These are phyloP conservation scores for Flaveria floridana DNA, from an alignment of 140 eudicot species.

Conservation along the genomic window DNA sequence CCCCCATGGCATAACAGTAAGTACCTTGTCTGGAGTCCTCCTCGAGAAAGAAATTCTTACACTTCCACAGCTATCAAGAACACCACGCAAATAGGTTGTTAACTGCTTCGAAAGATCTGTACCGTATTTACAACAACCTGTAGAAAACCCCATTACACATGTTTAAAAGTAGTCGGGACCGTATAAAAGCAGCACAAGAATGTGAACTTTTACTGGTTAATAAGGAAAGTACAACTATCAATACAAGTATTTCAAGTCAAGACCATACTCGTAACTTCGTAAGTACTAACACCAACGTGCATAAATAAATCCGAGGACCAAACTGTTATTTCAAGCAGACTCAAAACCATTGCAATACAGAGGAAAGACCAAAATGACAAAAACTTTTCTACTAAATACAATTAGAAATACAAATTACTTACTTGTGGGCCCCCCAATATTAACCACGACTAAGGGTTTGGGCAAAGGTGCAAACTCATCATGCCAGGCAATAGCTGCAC, in stretches of 20 bases:
- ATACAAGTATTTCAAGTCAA: conserved; percentile 16
- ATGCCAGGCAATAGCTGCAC: conserved; percentile 89
- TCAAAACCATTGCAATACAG: background rate
- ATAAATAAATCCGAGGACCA: background rate
- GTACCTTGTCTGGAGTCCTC: conserved; percentile 89
- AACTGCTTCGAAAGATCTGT: conserved; percentile 79
- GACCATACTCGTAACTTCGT: background rate
- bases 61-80: conserved; percentile 83
- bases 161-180: background rate
- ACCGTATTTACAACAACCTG: conserved; percentile 80
- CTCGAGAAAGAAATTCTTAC: conserved; percentile 94
- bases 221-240: background rate
- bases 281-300: background rate
- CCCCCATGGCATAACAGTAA: background rate
- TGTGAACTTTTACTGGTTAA: background rate
- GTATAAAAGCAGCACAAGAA: conserved; percentile 14
- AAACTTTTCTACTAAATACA: background rate
- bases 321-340: conserved; percentile 13
- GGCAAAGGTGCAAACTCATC: conserved; percentile 95
- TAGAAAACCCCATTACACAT: conserved; percentile 19
- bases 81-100: conserved; percentile 55
- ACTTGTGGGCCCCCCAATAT: conserved; percentile 97
- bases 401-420: conserved; percentile 22
- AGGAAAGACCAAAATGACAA: background rate
- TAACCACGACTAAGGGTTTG: conserved; percentile 87